Evolutionary conservation across 768 basidiomycete genomes (phyloP).

Genomic region (Rhizopogon vinicolor): DNA sequence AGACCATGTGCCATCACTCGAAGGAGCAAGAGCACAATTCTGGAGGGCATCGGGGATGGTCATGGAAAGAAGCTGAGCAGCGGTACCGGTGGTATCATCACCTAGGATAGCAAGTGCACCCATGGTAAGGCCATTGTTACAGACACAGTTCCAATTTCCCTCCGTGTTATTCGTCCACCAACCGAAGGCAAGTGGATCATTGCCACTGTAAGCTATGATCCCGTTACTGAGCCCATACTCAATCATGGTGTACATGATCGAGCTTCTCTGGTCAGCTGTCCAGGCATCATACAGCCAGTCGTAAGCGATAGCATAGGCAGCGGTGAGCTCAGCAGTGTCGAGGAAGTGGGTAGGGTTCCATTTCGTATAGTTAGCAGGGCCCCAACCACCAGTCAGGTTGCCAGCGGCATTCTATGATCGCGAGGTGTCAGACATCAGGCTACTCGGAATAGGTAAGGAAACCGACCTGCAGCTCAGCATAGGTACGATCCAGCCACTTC

Average conservation of each 20-base stretch:
- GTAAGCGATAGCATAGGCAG: conserved; percentile 89
- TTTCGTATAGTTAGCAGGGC: conserved; percentile 50
- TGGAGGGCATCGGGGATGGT: conserved; percentile 70
- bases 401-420: conserved; percentile 64
- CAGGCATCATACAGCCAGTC: conserved; percentile 93
- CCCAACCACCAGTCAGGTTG: conserved; percentile 62
- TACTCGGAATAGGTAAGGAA: not conserved
- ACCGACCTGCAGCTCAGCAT: conserved; percentile 76
- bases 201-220: conserved; percentile 42
- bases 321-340: conserved; percentile 84
- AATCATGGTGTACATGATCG: conserved; percentile 70
- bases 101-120: conserved; percentile 87
- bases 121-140: conserved; percentile 86
- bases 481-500: conserved; percentile 84
- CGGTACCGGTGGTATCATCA: conserved; percentile 74
- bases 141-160: conserved; percentile 99
- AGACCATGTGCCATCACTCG: conserved; percentile 82
- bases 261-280: conserved; percentile 64
- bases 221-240: conserved; percentile 74
- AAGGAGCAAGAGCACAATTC: conserved; percentile 66
- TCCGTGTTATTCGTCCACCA: conserved; percentile 77
- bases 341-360: conserved; percentile 95
- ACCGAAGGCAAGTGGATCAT: conserved; percentile 36
- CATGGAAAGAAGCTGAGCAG: conserved; percentile 57
- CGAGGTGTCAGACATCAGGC: not conserved